These are phyloP conservation scores for Stygiomarasmius scandens DNA, from an alignment of 1,284 basidiomycete genomes.

Conservation along the genomic window DNA sequence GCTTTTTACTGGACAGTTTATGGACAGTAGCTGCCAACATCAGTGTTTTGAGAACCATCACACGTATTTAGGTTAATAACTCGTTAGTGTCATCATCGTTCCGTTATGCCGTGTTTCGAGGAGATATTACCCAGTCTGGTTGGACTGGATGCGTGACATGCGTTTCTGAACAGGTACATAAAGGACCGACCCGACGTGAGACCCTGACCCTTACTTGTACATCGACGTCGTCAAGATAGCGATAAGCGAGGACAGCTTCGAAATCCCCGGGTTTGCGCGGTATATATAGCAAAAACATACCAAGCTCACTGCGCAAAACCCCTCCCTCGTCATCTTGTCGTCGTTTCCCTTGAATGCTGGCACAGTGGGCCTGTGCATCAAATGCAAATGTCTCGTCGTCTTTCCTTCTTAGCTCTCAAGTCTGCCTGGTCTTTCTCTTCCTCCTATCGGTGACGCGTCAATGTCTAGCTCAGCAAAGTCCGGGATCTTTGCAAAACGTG, in stretches of 20 bases:
- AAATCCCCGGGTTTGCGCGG: not conserved
- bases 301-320: not conserved
- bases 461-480: slow-evolving; percentile 15
- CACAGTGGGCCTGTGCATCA: slow-evolving; percentile 6
- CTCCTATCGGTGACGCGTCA: not conserved
- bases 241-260: not conserved
- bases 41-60: not conserved
- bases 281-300: not conserved
- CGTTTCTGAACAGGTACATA: not conserved
- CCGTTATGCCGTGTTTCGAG: not conserved
- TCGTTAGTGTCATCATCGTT: not conserved
- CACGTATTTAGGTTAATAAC: not conserved
- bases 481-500: slow-evolving; percentile 31
- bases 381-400: not conserved
- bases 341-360: slow-evolving; percentile 14
- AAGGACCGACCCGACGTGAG: not conserved
- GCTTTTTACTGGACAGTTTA: not conserved
- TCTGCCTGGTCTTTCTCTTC: not conserved
- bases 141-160: too few relatives aligned
- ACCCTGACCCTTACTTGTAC: not conserved
- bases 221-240: not conserved
- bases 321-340: slow-evolving; percentile 4
- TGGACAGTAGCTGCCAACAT: not conserved
- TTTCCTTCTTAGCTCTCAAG: slow-evolving; percentile 1
- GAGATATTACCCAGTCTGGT: not conserved